phyloP scores from a whole-genome alignment of 2,329 filamentous ascomycete genomes.

The Aspergillus fumigatiaffinis region DNA sequence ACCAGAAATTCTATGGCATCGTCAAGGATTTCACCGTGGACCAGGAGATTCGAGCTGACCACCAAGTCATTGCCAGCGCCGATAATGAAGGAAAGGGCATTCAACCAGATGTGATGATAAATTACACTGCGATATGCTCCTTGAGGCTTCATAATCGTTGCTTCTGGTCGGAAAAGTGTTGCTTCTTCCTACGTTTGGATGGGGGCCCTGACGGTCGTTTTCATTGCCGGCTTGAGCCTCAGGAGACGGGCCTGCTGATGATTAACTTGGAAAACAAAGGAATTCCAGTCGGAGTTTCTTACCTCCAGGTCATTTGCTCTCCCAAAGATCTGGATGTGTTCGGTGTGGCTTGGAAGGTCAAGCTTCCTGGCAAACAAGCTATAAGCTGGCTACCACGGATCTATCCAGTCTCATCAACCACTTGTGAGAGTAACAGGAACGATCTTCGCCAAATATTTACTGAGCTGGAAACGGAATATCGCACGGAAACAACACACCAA shows the following conservation, averaged over 20 bases:
- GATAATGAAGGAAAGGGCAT: constrained; percentile 2
- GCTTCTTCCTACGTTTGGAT: constrained; percentile 24
- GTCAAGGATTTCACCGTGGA: constrained; percentile 28
- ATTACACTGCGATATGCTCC: constrained; percentile 28
- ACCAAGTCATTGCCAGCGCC: neutral
- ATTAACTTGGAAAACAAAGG: constrained; percentile 15
- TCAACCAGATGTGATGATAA: constrained; percentile 12
- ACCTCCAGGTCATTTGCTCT: constrained; percentile 21
- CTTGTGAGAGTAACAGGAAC: constrained; percentile 7
- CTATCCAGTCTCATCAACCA: constrained; percentile 10
- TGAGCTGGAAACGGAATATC: neutral
- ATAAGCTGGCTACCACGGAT: constrained; percentile 27
- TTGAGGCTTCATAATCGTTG: constrained; percentile 23
- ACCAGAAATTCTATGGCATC: constrained; percentile 24
- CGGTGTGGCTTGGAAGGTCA: constrained; percentile 23
- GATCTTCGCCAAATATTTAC: constrained; percentile 11
- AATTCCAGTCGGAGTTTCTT: constrained; percentile 14
- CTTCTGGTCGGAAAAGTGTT: constrained; percentile 30
- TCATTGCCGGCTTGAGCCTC: constrained; percentile 13
- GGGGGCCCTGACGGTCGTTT: constrained; percentile 28
- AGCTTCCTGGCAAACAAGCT: constrained; percentile 5
- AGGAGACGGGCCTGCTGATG: constrained; percentile 9
- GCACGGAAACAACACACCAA: neutral
- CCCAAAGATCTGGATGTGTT: constrained; percentile 22
- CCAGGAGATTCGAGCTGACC: constrained; percentile 17